Conservation (phyloP, 2,329 filamentous ascomycete species). For the Paraconiothyrium sp. region DNA sequence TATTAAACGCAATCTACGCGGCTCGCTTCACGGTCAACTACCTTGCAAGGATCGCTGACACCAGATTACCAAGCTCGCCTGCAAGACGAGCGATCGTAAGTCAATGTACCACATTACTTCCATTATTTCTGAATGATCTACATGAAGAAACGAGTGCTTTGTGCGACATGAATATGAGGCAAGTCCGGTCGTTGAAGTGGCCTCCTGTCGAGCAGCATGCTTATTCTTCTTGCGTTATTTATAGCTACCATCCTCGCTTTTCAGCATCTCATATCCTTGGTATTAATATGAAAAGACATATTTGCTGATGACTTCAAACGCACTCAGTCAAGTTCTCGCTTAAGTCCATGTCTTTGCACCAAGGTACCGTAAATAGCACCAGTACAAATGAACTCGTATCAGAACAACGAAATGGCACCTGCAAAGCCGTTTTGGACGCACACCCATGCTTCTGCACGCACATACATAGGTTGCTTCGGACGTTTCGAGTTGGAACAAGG, state of each 20-base stretch:
- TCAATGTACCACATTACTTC: conserved; percentile 15
- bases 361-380: conserved; percentile 29
- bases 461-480: not conserved
- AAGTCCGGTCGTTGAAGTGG: not conserved
- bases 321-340: conserved; percentile 21
- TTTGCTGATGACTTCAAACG: conserved; percentile 5
- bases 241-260: conserved; percentile 16
- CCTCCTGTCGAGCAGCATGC: conserved; percentile 4
- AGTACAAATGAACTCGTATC: conserved; percentile 27
- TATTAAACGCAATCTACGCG: conserved; percentile 33
- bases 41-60: conserved; percentile 14
- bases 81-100: conserved; percentile 6
- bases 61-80: conserved; percentile 15
- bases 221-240: conserved; percentile 19
- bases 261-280: conserved; percentile 15
- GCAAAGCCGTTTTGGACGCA: conserved; percentile 14
- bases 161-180: conserved; percentile 7
- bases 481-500: not conserved
- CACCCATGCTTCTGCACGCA: not conserved
- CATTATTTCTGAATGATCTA: conserved; percentile 15
- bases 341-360: conserved; percentile 18
- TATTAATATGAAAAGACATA: conserved; percentile 18
- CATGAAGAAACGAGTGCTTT: conserved; percentile 17
- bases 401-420: conserved; percentile 10
- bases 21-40: conserved; percentile 27